Conservation (phyloP, 2,329 filamentous ascomycete genomes). For the Hypoxylon sp. region DNA sequence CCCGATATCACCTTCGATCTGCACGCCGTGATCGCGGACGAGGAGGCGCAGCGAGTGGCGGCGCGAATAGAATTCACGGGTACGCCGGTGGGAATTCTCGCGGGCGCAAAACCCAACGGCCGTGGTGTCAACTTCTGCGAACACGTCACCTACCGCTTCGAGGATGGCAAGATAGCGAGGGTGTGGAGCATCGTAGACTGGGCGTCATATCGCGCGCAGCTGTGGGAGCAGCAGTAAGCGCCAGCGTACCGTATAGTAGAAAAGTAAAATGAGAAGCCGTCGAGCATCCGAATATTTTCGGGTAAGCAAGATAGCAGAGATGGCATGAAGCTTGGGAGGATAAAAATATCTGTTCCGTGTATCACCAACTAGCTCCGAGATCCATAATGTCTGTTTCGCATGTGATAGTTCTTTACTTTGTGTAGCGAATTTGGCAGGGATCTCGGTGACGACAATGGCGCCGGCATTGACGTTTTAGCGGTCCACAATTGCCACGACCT, state of each 20-base stretch:
- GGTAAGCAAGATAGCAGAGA: neutral
- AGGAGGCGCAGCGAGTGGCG: slow-evolving; percentile 53
- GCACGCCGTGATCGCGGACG: slow-evolving; percentile 53
- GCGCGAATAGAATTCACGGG: slow-evolving; percentile 54
- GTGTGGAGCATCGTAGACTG: slow-evolving; percentile 57
- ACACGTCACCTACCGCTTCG: slow-evolving; percentile 56
- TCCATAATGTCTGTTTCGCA: slow-evolving; percentile 44
- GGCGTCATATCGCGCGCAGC: slow-evolving; percentile 46
- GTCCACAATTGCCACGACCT: slow-evolving; percentile 25
- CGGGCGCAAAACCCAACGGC: slow-evolving; percentile 52
- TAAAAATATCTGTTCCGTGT: slow-evolving; percentile 40
- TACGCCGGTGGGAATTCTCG: slow-evolving; percentile 49
- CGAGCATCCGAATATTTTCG: neutral
- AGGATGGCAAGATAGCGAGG: slow-evolving; percentile 53
- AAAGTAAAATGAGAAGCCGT: neutral
- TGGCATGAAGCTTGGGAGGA: slow-evolving; percentile 33
- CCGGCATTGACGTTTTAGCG: slow-evolving; percentile 32
- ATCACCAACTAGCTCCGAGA: slow-evolving; percentile 34
- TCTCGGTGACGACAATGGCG: slow-evolving; percentile 36
- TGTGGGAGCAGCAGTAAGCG: slow-evolving; percentile 21
- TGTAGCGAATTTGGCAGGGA: slow-evolving; percentile 16
- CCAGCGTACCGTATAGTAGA: neutral
- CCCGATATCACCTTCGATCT: slow-evolving; percentile 51
- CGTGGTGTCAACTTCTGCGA: slow-evolving; percentile 53
- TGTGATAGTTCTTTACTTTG: slow-evolving; percentile 27